Evolutionary conservation across 305 asterid genomes (phyloP), one percentile per base, ranked within the genome.

Genomic region (Fraxinus xanthoxyloides): DNA sequence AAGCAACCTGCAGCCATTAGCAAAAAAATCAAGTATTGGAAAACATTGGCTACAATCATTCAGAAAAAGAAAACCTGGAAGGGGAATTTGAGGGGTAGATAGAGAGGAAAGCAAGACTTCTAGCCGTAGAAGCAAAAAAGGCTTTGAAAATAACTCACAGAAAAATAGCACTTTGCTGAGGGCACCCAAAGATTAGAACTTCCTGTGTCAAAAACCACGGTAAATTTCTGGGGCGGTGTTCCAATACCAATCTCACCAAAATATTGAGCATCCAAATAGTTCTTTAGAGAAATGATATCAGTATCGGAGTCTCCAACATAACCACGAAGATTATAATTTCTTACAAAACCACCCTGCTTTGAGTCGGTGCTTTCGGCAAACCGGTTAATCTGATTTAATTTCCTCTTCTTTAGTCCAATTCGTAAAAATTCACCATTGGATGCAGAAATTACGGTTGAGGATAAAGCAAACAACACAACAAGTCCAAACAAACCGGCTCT

Each of bases 161-260:
- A 95, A 78, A 95, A 95, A 75, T 92, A 92, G 88, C 98, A 93
- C 77, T 90, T 93, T 0, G 92, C 75, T 0, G 98, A 95, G 17
- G 99, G 97, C 80, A 95, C 98, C 99, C 99, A 93, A 2, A 93
- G 95, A 87, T 95, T 95, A 17, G 99, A 93, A 81, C 98, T 95
- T 35, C 99, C 98, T 8, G 98, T 93, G 82, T 92, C 98, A 76
- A 93, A 95, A 84, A 95, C 82, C 85, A 95, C 97, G 74, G 95
- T 93, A 90, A 95, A 95, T 83, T 90, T 93, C 87, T 95, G 98
- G 2, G 97, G 87, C 19, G 98, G 98, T 3, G 98, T 87, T 7
- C 98, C 99, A 80, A 93, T 83, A 75, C 93, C 90, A 80, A 95
- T 95, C 87, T 95, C 98, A 82, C 98, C 98, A 78, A 79, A 95